A percentile compares a stretch with the other conserved stretches of the same genome.
Evolutionary conservation across 2,329 filamentous ascomycete species (phyloP).

Genomic region (Aureobasidium uvarum): DNA sequence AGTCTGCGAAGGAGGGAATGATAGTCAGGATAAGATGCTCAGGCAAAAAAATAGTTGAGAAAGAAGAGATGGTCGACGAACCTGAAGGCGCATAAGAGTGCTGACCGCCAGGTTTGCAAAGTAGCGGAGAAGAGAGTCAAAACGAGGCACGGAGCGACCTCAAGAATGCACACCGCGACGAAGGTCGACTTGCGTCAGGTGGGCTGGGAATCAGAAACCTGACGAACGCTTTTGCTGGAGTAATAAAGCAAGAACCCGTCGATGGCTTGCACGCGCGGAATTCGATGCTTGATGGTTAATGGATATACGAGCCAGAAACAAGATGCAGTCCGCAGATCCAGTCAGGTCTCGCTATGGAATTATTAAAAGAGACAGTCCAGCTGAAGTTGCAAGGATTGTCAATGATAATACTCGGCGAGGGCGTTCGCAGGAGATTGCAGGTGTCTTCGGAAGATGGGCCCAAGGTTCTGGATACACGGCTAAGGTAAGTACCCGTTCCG

Average conservation of each 20-base stretch:
- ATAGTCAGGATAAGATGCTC: slow-evolving; percentile 28
- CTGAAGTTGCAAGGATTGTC: slow-evolving; percentile 31
- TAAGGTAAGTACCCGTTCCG: slow-evolving; percentile 26
- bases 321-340: slow-evolving; percentile 19
- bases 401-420: slow-evolving; percentile 36
- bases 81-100: slow-evolving; percentile 40
- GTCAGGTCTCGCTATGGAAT: slow-evolving; percentile 27
- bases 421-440: slow-evolving; percentile 43
- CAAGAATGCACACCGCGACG: slow-evolving; percentile 38
- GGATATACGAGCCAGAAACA: slow-evolving; percentile 19
- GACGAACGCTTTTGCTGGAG: slow-evolving; percentile 31
- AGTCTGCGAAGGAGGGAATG: slow-evolving; percentile 11
- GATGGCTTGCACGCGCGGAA: slow-evolving; percentile 27
- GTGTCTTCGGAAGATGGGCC: slow-evolving; percentile 36
- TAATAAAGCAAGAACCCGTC: slow-evolving; percentile 38
- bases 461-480: slow-evolving; percentile 34
- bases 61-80: slow-evolving; percentile 31
- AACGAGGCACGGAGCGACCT: slow-evolving; percentile 24
- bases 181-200: slow-evolving; percentile 28
- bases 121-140: slow-evolving; percentile 29
- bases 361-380: slow-evolving; percentile 29
- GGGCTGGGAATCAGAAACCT: slow-evolving; percentile 28
- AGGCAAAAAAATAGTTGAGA: slow-evolving; percentile 13
- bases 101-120: slow-evolving; percentile 35
- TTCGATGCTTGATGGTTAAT: slow-evolving; percentile 7